phyloP scores from a whole-genome alignment of 257 asterid genomes.

The Echites panduratus region DNA sequence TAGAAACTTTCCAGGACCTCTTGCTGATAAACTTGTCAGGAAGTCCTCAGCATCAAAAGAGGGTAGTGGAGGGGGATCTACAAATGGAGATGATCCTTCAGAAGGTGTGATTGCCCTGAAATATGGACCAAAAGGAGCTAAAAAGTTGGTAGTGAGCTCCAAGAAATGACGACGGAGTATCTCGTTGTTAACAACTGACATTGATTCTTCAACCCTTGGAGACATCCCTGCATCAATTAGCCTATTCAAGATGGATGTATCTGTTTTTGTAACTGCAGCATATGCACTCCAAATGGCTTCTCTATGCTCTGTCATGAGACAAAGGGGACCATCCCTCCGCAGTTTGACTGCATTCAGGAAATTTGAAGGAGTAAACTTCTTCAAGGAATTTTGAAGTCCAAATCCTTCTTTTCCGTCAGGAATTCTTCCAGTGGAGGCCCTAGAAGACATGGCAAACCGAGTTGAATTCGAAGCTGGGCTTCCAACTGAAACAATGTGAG shows the following conservation, averaged over 20 bases:
- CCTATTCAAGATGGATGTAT: conserved; percentile 89
- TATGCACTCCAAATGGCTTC: conserved; percentile 91
- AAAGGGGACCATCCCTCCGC: conserved; percentile 93
- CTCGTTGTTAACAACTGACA: conserved; percentile 98
- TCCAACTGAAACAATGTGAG: conserved; percentile 94
- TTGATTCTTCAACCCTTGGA: conserved; percentile 98
- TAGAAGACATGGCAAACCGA: conserved; percentile 48
- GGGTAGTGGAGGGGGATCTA: conserved; percentile 90
- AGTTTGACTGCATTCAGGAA: conserved; percentile 82
- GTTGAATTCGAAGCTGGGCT: conserved; percentile 56
- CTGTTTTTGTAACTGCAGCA: conserved; percentile 78
- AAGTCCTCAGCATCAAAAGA: conserved; percentile 74
- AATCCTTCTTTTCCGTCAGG: conserved; percentile 46
- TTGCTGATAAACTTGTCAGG: conserved; percentile 51
- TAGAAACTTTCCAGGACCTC: conserved; percentile 97
- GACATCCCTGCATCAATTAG: conserved; percentile 97
- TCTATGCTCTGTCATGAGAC: conserved; percentile 91
- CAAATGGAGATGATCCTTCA: conserved; percentile 84
- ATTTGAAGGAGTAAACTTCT: conserved; percentile 69
- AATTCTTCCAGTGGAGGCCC: conserved; percentile 35
- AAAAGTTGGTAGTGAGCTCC: conserved; percentile 93
- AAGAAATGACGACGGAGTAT: conserved; percentile 94
- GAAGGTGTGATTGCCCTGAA: conserved; percentile 80
- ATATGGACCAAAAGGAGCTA: conserved; percentile 98
- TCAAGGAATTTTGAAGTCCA: conserved; percentile 49